Conservation (phyloP, 805 yeast genomes). For the Kregervanrija delftensis region DNA sequence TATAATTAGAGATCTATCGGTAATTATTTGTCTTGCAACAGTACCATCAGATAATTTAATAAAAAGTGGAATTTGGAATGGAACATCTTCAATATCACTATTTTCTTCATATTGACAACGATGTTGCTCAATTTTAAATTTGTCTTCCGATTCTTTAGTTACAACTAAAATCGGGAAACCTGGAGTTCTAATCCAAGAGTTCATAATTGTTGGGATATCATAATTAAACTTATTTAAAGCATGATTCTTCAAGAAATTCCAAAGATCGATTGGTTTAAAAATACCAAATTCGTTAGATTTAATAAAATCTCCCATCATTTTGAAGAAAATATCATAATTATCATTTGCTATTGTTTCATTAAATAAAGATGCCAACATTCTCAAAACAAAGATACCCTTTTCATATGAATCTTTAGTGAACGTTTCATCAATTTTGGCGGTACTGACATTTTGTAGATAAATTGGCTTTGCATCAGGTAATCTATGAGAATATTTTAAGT, state of each 20-base stretch:
- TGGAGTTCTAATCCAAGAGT: slow-evolving; percentile 54
- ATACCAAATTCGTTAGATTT: slow-evolving; percentile 28
- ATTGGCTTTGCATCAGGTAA: slow-evolving; percentile 33
- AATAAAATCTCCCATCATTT: slow-evolving; percentile 34
- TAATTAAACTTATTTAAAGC: slow-evolving; percentile 22
- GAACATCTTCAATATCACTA: slow-evolving; percentile 42
- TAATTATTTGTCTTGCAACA: slow-evolving; percentile 33
- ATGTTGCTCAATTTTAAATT: slow-evolving; percentile 37
- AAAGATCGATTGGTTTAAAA: slow-evolving; percentile 45
- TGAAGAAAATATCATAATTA: slow-evolving; percentile 25
- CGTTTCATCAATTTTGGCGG: slow-evolving; percentile 36
- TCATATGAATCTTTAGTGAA: slow-evolving; percentile 48
- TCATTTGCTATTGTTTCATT: slow-evolving; percentile 24
- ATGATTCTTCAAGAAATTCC: slow-evolving; percentile 34
- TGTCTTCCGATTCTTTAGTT: slow-evolving; percentile 26
- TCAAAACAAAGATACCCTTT: slow-evolving; percentile 49
- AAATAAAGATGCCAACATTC: slow-evolving; percentile 44
- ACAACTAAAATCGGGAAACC: slow-evolving; percentile 65
- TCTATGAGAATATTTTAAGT: slow-evolving; percentile 26
- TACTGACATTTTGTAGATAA: slow-evolving; percentile 29
- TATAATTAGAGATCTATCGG: slow-evolving; percentile 32
- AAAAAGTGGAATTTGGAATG: slow-evolving; percentile 56
- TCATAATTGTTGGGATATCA: slow-evolving; percentile 44
- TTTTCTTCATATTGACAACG: slow-evolving; percentile 26
- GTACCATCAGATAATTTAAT: slow-evolving; percentile 32